Percentiles rank a stretch among this genome's conserved stretches.
Conservation (phyloP, 179 eudicot species). For the Gypsophila paniculata region DNA sequence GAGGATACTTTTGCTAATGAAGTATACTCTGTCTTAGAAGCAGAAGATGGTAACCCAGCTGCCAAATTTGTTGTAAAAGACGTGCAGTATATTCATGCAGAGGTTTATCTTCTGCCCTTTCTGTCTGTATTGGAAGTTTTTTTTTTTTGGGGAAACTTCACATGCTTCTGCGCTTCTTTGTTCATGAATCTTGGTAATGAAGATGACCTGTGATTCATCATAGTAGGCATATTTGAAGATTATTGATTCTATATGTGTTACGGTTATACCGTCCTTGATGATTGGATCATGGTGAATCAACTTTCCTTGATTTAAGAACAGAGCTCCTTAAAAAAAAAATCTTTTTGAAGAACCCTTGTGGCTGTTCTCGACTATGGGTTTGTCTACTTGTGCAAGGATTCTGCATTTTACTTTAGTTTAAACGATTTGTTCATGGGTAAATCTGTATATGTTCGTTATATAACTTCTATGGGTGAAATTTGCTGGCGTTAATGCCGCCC, state of each 20-base stretch:
- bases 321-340: no score
- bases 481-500: not conserved
- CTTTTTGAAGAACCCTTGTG: no score
- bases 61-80: slow-evolving; percentile 80
- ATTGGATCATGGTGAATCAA: not conserved
- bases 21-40: slow-evolving; percentile 50
- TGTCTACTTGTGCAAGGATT: no score
- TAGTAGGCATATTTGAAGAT: not conserved
- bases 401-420: not conserved
- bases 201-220: not conserved
- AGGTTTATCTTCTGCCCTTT: slow-evolving; percentile 45
- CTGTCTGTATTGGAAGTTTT: slow-evolving; percentile 8
- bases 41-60: slow-evolving; percentile 52
- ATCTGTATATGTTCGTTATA: no score
- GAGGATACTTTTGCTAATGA: slow-evolving; percentile 59
- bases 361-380: no score
- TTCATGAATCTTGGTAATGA: no score
- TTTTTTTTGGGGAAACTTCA: not conserved
- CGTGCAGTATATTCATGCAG: slow-evolving; percentile 76
- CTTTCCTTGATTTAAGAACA: no score
- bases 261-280: not conserved
- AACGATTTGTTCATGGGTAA: not conserved
- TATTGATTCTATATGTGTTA: not conserved
- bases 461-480: no score
- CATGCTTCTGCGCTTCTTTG: no score